Base-by-base conservation (phyloP, 352 stramenopile genomes). In the Globisporangium canariense region DNA sequence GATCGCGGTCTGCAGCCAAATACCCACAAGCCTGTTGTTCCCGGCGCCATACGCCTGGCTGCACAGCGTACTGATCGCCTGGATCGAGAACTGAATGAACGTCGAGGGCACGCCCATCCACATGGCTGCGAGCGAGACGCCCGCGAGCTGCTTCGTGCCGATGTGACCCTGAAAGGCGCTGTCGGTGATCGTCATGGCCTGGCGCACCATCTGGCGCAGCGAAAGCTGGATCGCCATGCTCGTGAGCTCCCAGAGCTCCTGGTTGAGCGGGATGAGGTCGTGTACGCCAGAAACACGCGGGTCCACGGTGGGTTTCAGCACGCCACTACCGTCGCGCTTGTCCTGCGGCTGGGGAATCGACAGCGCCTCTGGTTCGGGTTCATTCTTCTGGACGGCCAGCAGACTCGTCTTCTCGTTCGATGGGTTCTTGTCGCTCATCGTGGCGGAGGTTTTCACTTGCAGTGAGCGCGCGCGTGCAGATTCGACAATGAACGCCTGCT, bases 201-300 rank as follows among this genome's bases (percentile, higher is more conserved):
- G 90, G 2, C 83, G 81, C 47, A 80, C 83, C 65, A 90, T 85
- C 1, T 80, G 90, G 16, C 81, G 80, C 40, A 93, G 69, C 53
- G 74, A 86, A 8, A 93, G 81, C 66, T 93, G 83, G 60, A 93
- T 63, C 36, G 81, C 83, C 79, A 93, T 90, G 60, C 74, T 88
- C 58, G 75, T 73, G 50, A 93, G 74, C 57, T 75, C 66, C 64
- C 69, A 69, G 64, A 93, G 84, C 68, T 93, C 83, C 54, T 60
- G 54, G 34, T 60, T 50, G 8, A 60, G 36, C n/a, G 54, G 54
- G 54, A 60, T 60, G 36, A 60, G 54, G n/a, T 50, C 54, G 25
- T 60, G 36, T n/a, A 60, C 54, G 36, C 25, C 40, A 9, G 30
- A 20, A 4, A 60, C 54, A 34, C 36, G 54, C 25, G 54, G 54